Evolutionary conservation across 2,329 filamentous ascomycete species (phyloP).

Genomic region (Xylaria sp.): DNA sequence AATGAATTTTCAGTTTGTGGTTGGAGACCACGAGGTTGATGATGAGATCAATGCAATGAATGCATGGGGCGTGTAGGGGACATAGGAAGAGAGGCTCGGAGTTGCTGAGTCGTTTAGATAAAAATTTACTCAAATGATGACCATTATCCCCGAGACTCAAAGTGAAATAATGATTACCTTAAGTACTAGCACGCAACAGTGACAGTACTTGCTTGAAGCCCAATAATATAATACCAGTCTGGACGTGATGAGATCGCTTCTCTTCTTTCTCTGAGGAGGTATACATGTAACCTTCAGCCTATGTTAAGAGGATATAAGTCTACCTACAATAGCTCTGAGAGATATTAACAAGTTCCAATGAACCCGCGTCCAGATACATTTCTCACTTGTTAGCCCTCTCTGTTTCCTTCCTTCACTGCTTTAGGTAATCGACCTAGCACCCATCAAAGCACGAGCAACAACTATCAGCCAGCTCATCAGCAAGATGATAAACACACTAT

Average conservation of each 20-base stretch:
- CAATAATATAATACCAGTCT: neutral
- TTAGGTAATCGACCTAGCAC: neutral
- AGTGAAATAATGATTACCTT: neutral
- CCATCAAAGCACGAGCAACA: neutral
- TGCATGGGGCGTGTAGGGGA: conserved; percentile 34
- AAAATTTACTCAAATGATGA: conserved; percentile 10
- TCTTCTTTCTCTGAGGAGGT: neutral
- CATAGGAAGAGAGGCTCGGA: neutral
- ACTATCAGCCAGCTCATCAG: neutral
- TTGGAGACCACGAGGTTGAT: conserved; percentile 25
- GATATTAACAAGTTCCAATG: neutral
- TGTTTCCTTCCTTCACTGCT: neutral
- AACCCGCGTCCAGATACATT: neutral
- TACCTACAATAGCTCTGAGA: neutral
- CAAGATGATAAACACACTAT: neutral
- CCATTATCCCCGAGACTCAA: neutral
- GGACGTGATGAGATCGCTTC: neutral
- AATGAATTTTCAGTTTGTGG: conserved; percentile 30
- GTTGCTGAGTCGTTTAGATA: conserved; percentile 17
- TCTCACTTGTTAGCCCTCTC: neutral
- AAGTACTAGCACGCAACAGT: neutral
- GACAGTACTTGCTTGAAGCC: neutral
- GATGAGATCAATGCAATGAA: conserved; percentile 31
- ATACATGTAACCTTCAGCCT: neutral
- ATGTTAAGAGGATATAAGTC: neutral